A percentile compares a stretch with the other conserved stretches of the same genome.
Evolutionary conservation across 2,329 filamentous ascomycete species (phyloP).

Genomic region (Trichoderma atrobrunneum): DNA sequence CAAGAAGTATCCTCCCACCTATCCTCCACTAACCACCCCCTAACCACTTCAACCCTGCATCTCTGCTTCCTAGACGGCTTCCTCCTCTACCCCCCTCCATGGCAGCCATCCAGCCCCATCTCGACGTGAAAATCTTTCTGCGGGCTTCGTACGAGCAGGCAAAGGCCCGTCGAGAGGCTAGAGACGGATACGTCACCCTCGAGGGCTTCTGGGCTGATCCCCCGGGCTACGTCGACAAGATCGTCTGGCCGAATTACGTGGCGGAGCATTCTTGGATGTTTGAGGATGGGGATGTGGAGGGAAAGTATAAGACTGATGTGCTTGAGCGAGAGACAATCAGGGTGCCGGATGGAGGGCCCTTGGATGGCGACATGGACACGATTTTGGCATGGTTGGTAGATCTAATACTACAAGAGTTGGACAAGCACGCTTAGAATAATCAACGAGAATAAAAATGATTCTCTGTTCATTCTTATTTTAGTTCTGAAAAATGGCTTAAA

Average conservation of each 20-base stretch:
- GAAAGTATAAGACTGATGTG: constrained; percentile 46
- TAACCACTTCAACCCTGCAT: constrained; percentile 33
- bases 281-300: constrained; percentile 63
- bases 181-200: constrained; percentile 74
- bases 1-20: constrained; percentile 48
- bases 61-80: constrained; percentile 86
- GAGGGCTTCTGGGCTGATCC: constrained; percentile 96
- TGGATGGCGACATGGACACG: constrained; percentile 58
- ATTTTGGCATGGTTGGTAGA: constrained; percentile 68
- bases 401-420: constrained; percentile 51
- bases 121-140: constrained; percentile 79
- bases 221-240: constrained; percentile 85
- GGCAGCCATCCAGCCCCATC: constrained; percentile 53
- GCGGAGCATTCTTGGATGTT: constrained; percentile 80
- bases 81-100: constrained; percentile 67
- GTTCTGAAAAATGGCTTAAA: background rate
- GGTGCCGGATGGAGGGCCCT: constrained; percentile 45
- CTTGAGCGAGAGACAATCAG: constrained; percentile 44
- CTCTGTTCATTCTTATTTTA: background rate
- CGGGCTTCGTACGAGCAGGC: constrained; percentile 63
- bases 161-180: constrained; percentile 62
- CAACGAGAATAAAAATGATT: background rate
- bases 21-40: constrained; percentile 39
- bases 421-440: constrained; percentile 24
- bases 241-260: constrained; percentile 96